A percentile compares a stretch with the other conserved stretches of the same genome.
phyloP scores from a whole-genome alignment of 805 yeast genomes.

The Candida glaebosa region DNA sequence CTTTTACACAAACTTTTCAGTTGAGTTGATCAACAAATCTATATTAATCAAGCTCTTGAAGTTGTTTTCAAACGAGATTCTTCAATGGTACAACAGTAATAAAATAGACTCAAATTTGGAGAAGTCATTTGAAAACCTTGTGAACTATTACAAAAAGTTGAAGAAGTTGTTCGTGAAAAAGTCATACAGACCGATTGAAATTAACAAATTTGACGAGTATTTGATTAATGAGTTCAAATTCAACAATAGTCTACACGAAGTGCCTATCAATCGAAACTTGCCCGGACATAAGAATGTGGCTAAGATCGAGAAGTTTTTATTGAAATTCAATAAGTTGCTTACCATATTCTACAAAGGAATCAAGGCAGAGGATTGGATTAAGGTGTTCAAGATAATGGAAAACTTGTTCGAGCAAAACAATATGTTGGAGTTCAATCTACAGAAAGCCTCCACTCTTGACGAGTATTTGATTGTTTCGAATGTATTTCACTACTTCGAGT shows the following conservation, averaged over 20 bases:
- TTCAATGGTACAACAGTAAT: constrained; percentile 44
- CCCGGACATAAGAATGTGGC: constrained; percentile 44
- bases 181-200: constrained; percentile 57
- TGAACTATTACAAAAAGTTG: constrained; percentile 55
- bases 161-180: constrained; percentile 70
- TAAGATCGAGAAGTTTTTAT: constrained; percentile 59
- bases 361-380: constrained; percentile 73
- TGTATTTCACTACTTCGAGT: constrained; percentile 65
- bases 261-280: constrained; percentile 44
- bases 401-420: constrained; percentile 58
- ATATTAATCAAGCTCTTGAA: constrained; percentile 63
- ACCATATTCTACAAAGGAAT: constrained; percentile 54
- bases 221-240: constrained; percentile 40
- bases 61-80: constrained; percentile 63
- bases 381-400: constrained; percentile 70
- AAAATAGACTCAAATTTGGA: constrained; percentile 33
- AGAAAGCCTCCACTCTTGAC: constrained; percentile 38
- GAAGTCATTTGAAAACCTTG: constrained; percentile 35
- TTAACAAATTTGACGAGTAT: constrained; percentile 36
- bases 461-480: constrained; percentile 62
- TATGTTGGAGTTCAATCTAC: constrained; percentile 53
- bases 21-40: constrained; percentile 57
- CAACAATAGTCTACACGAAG: constrained; percentile 39
- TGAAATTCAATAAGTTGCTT: constrained; percentile 60
- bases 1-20: constrained; percentile 72